Evolutionary conservation across 306 rosid species (phyloP).

Genomic region (Cucurbita maxima): DNA sequence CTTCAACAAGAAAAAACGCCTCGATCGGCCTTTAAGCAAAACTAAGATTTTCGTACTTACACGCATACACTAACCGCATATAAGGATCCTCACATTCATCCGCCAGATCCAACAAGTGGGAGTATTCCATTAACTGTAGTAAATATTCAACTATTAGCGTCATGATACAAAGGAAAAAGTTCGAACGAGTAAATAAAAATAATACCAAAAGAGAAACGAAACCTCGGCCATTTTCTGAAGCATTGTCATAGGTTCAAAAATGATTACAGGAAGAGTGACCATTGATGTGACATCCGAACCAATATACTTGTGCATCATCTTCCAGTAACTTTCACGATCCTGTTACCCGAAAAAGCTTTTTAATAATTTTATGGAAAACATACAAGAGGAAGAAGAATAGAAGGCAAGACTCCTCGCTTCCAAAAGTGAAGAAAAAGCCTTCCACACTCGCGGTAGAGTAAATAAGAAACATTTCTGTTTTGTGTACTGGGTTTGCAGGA

Average conservation of each 20-base stretch:
- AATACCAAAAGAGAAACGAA: conserved; percentile 14
- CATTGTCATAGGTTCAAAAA: conserved; percentile 98
- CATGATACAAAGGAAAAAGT: not conserved
- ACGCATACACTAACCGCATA: conserved; percentile 56
- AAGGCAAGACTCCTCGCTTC: not conserved
- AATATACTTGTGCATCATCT: conserved; percentile 85
- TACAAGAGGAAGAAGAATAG: not conserved
- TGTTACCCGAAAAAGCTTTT: not conserved
- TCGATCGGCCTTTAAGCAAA: not conserved
- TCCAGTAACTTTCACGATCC: conserved; percentile 95
- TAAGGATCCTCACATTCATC: conserved; percentile 84
- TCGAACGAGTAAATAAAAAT: not conserved
- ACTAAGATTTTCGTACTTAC: conserved; percentile 29
- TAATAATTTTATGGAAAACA: not conserved
- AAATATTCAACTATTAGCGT: conserved; percentile 8
- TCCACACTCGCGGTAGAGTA: not conserved
- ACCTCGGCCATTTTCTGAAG: conserved; percentile 93
- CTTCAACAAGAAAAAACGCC: conserved; percentile 3
- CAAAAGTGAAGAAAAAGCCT: not conserved
- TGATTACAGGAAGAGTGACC: conserved; percentile 77
- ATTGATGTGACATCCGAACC: conserved; percentile 78
- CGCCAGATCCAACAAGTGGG: conserved; percentile 65
- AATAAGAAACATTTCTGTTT: not conserved
- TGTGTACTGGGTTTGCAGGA: not conserved
- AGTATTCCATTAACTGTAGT: conserved; percentile 83